phyloP scores from a whole-genome alignment of 2,329 filamentous ascomycete species.

The Monosporascus cannonballus region DNA sequence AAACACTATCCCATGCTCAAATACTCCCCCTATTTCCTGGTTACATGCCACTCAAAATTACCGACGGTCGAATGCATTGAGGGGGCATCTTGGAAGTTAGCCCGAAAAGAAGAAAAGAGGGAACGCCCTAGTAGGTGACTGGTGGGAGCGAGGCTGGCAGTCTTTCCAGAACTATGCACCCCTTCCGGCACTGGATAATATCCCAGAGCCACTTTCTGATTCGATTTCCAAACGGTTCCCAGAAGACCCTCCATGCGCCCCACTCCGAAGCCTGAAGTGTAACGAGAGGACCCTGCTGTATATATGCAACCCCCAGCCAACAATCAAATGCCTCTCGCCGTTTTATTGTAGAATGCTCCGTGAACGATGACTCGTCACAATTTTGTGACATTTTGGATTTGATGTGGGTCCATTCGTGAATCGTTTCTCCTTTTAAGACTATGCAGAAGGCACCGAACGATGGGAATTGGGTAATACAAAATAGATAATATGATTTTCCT shows the following conservation, averaged over 20 bases:
- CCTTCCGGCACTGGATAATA: not conserved
- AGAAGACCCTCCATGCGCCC: not conserved
- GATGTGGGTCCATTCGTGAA: not conserved
- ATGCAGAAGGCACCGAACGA: not conserved
- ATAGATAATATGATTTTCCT: not conserved
- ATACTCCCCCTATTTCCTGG: not conserved
- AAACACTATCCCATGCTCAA: not conserved
- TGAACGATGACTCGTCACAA: not conserved
- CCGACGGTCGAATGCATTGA: not conserved
- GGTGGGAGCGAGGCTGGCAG: not conserved
- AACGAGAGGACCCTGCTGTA: not conserved
- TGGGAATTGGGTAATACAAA: not conserved
- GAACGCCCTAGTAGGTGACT: not conserved
- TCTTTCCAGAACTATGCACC: not conserved
- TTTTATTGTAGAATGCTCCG: not conserved
- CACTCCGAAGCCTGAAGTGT: not conserved
- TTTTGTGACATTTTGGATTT: not conserved
- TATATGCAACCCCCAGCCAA: not conserved
- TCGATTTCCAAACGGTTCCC: not conserved
- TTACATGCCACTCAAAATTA: not conserved
- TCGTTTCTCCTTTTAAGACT: not conserved
- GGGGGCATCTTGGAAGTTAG: not conserved
- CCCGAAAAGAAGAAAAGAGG: not conserved
- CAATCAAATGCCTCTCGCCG: not conserved
- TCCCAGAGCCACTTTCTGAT: not conserved